Conservation (phyloP, 768 basidiomycete species). For the Podaxis sp. region DNA sequence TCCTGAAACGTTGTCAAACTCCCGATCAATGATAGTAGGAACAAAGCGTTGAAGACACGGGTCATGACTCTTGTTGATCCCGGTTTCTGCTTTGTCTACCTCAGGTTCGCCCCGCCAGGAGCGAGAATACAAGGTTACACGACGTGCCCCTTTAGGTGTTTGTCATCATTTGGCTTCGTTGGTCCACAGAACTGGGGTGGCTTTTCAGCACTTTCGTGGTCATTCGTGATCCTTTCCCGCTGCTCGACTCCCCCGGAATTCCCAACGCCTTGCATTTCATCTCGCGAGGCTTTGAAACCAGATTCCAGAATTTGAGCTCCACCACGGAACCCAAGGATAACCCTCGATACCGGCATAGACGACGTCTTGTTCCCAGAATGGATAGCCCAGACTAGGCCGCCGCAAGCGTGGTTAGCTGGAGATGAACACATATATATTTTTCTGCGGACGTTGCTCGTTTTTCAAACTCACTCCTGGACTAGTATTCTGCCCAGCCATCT, state of each 20-base stretch:
- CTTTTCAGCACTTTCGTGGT: neutral
- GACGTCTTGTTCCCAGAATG: neutral
- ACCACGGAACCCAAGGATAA: neutral
- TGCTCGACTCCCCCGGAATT: neutral
- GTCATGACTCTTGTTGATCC: neutral
- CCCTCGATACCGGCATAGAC: neutral
- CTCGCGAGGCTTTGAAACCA: neutral
- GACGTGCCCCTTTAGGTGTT: neutral
- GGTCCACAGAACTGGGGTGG: neutral
- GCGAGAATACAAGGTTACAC: neutral
- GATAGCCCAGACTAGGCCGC: neutral
- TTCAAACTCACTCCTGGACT: neutral
- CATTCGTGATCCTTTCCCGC: neutral
- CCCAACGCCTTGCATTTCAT: neutral
- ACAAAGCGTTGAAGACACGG: neutral
- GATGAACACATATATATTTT: neutral
- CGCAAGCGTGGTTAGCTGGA: neutral
- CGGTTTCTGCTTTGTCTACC: neutral
- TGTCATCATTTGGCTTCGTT: neutral
- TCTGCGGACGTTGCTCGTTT: no score
- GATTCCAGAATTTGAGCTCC: neutral
- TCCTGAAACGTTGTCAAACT: no score
- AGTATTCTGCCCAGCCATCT: neutral
- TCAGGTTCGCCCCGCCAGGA: neutral
- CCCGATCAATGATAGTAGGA: no score